A percentile compares a stretch with the other conserved stretches of the same genome.
Evolutionary conservation across 805 yeast genomes (phyloP).

Genomic region (Myxozyma vanderwaltii): DNA sequence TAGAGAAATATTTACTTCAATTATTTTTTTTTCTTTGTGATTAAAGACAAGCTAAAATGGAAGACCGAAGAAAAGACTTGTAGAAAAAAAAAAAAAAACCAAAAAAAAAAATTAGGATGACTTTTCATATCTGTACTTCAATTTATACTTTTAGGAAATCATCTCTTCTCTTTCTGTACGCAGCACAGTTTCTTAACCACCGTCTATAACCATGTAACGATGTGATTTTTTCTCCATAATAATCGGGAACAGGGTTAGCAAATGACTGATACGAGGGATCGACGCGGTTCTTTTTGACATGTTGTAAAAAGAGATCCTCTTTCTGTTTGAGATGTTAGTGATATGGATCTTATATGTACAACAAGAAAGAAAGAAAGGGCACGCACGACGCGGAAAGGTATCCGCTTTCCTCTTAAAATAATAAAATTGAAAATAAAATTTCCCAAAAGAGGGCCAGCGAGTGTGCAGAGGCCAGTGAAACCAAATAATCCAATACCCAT

Average conservation of each 20-base stretch:
- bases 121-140: too few relatives aligned
- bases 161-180: slow-evolving; percentile 74
- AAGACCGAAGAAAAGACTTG: too few relatives aligned
- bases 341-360: neutral
- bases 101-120: too few relatives aligned
- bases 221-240: slow-evolving; percentile 94
- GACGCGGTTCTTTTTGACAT: slow-evolving; percentile 75
- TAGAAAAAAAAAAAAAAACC: too few relatives aligned
- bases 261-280: slow-evolving; percentile 90
- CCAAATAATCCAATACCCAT: slow-evolving; percentile 71
- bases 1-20: too few relatives aligned
- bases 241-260: slow-evolving; percentile 94
- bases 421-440: slow-evolving; percentile 59
- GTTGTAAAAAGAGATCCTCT: slow-evolving; percentile 74
- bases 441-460: slow-evolving; percentile 82
- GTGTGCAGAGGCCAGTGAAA: slow-evolving; percentile 75
- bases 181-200: slow-evolving; percentile 94
- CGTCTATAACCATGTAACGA: slow-evolving; percentile 84
- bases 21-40: too few relatives aligned
- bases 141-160: slow-evolving; percentile 16
- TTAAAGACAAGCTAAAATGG: too few relatives aligned
- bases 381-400: slow-evolving; percentile 40
- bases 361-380: slow-evolving; percentile 24
- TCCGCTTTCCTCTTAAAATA: slow-evolving; percentile 14
- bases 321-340: slow-evolving; percentile 44